These are phyloP conservation scores for Wickerhamomyces queroliae DNA, from an alignment of 805 yeast species.

Conservation along the genomic window DNA sequence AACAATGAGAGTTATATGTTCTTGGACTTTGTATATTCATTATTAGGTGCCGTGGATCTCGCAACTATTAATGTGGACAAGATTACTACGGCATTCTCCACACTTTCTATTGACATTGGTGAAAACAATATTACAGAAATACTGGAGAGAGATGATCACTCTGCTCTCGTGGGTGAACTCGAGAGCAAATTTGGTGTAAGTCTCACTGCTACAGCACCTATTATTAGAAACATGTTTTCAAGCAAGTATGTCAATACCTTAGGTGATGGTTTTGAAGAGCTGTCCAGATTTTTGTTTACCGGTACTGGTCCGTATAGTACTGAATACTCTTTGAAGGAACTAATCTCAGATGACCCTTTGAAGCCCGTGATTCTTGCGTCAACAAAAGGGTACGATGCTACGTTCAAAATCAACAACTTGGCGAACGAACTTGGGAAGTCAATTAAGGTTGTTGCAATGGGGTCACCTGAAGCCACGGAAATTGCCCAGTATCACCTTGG, in stretches of 20 bases:
- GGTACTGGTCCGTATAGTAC: slow-evolving; percentile 27
- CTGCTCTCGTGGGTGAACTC: no score
- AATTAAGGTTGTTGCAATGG: slow-evolving; percentile 57
- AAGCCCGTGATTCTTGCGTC: slow-evolving; percentile 50
- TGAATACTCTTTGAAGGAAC: slow-evolving; percentile 25
- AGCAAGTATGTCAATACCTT: neutral
- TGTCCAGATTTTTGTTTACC: slow-evolving; percentile 22
- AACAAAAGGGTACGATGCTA: slow-evolving; percentile 62
- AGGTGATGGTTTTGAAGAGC: slow-evolving; percentile 1
- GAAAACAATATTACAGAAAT: neutral
- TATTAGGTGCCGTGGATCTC: neutral
- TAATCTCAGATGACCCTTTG: slow-evolving; percentile 15
- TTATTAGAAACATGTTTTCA: neutral
- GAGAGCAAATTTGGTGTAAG: neutral
- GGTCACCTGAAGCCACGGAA: slow-evolving; percentile 59
- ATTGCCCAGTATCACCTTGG: slow-evolving; percentile 51
- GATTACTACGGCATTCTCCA: neutral
- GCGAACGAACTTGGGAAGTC: slow-evolving; percentile 27
- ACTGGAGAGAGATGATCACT: no score
- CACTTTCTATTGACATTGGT: neutral
- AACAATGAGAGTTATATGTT: neutral
- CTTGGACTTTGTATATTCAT: neutral
- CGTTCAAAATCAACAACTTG: slow-evolving; percentile 40
- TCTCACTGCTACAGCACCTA: neutral
- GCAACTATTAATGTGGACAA: neutral